A percentile compares a stretch with the other conserved stretches of the same genome.
Conservation (phyloP, 345 rosid species). For the Brassica carinata region DNA sequence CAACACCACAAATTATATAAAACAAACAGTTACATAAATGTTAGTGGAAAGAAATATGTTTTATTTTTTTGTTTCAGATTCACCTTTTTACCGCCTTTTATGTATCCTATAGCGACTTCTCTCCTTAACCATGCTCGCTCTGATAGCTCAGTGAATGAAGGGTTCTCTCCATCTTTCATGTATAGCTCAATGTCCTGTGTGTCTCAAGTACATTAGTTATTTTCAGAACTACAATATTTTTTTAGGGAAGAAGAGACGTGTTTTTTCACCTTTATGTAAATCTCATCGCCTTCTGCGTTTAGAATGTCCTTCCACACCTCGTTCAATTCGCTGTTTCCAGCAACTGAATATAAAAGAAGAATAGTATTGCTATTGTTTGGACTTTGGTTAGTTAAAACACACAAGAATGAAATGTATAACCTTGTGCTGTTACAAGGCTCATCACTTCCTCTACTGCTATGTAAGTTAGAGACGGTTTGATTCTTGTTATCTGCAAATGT, state of each 20-base stretch:
- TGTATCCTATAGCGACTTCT: slow-evolving; percentile 90
- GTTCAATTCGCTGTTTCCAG: slow-evolving; percentile 77
- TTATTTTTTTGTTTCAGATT: neutral
- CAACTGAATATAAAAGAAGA: slow-evolving; percentile 52
- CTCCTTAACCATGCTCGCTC: slow-evolving; percentile 78
- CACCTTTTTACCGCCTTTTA: slow-evolving; percentile 76
- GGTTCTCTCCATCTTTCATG: slow-evolving; percentile 82
- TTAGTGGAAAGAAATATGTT: neutral
- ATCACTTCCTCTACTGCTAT: slow-evolving; percentile 94
- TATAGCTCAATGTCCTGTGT: slow-evolving; percentile 73
- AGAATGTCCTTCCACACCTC: slow-evolving; percentile 96
- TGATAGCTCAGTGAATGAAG: slow-evolving; percentile 73
- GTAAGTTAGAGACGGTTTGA: slow-evolving; percentile 80
- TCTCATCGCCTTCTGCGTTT: slow-evolving; percentile 93
- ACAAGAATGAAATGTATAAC: slow-evolving; percentile 41
- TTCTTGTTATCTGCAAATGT: slow-evolving; percentile 65
- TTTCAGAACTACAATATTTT: slow-evolving; percentile 8
- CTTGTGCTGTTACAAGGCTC: slow-evolving; percentile 99
- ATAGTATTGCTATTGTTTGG: slow-evolving; percentile 8
- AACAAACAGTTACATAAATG: neutral
- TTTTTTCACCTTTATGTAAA: slow-evolving; percentile 72
- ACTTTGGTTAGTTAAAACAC: neutral
- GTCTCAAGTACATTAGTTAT: neutral
- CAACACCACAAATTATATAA: slow-evolving; percentile 10
- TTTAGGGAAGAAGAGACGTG: neutral